Evolutionary conservation across 164 flowering plant genomes (phyloP).

Genomic region (Magnolia kwangsiensis): DNA sequence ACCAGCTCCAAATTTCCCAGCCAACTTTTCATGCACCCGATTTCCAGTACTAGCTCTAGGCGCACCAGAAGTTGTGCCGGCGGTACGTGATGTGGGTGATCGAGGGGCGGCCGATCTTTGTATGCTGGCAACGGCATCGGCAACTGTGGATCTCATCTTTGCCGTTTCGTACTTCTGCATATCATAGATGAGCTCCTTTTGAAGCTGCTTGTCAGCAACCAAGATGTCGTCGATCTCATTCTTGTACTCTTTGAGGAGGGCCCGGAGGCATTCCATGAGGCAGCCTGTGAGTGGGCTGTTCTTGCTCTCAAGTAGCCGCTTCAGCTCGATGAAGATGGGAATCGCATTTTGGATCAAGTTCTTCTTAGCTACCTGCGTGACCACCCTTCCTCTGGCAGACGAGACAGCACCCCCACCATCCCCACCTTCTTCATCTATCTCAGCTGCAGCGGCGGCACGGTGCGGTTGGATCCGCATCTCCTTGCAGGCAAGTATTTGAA

Average conservation of each 20-base stretch:
- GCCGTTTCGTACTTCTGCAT: slow-evolving; percentile 80
- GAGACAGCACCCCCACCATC: slow-evolving; percentile 62
- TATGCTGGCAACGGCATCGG: slow-evolving; percentile 43
- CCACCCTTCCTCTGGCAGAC: slow-evolving; percentile 61
- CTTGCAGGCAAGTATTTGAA: slow-evolving; percentile 75
- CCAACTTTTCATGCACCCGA: slow-evolving; percentile 13
- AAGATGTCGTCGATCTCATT: slow-evolving; percentile 89
- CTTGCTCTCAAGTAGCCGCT: slow-evolving; percentile 73
- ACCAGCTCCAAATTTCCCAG: slow-evolving; percentile 29
- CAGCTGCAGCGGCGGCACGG: slow-evolving; percentile 46
- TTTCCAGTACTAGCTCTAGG: not conserved
- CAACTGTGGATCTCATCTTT: slow-evolving; percentile 49
- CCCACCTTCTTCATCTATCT: slow-evolving; percentile 43
- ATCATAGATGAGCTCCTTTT: slow-evolving; percentile 89
- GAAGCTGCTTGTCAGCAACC: slow-evolving; percentile 88
- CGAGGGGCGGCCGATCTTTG: slow-evolving; percentile 25
- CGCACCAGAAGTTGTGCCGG: slow-evolving; percentile 1
- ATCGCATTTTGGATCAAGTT: slow-evolving; percentile 83
- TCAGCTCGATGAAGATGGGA: slow-evolving; percentile 92
- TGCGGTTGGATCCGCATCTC: slow-evolving; percentile 67
- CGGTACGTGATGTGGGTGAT: slow-evolving; percentile 24
- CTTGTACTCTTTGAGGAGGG: slow-evolving; percentile 88
- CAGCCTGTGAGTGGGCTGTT: slow-evolving; percentile 90
- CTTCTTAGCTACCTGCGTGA: slow-evolving; percentile 80
- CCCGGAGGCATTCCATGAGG: slow-evolving; percentile 93